Percentiles rank a stretch among this genome's conserved stretches.
Evolutionary conservation across 169 alveolate genomes (phyloP).

Genomic region (Eimeria praecox): DNA sequence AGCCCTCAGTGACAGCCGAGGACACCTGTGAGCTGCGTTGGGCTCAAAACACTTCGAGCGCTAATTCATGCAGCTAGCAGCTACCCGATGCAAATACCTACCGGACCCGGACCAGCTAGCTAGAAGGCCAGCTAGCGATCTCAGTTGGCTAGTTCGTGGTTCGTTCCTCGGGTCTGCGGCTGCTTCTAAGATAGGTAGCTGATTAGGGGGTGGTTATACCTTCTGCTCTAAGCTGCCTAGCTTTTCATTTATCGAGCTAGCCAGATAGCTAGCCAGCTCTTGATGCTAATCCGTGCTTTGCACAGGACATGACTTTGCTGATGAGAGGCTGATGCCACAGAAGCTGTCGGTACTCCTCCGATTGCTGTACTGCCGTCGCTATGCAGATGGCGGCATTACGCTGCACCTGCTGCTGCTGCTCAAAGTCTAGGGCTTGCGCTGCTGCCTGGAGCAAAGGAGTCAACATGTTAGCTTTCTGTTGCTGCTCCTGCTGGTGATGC

Average conservation of each 20-base stretch:
- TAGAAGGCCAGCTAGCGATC: too few species aligned
- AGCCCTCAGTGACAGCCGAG: too few species aligned
- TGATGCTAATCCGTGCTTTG: neutral
- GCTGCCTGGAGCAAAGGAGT: constrained; percentile 43
- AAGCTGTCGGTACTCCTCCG: constrained; percentile 14
- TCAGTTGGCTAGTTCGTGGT: neutral
- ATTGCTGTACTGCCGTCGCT: constrained; percentile 41
- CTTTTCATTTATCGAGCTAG: neutral
- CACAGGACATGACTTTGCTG: constrained; percentile 18
- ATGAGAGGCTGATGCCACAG: constrained; percentile 46
- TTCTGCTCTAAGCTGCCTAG: neutral
- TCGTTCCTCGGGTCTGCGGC: too few species aligned
- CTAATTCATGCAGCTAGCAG: too few species aligned
- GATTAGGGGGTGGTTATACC: neutral
- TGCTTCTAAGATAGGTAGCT: neutral
- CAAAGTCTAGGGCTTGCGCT: constrained; percentile 36
- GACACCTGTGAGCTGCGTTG: too few species aligned
- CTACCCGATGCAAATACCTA: neutral
- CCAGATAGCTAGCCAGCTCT: neutral
- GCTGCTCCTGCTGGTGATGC: constrained; percentile 6
- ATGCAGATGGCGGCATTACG: constrained; percentile 48
- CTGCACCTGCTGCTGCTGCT: constrained; percentile 57
- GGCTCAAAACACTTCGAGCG: too few species aligned
- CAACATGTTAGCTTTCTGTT: neutral
- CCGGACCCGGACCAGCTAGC: too few species aligned